Evolutionary conservation across 2,329 filamentous ascomycete genomes (phyloP).

Genomic region (Fusarium coicis): DNA sequence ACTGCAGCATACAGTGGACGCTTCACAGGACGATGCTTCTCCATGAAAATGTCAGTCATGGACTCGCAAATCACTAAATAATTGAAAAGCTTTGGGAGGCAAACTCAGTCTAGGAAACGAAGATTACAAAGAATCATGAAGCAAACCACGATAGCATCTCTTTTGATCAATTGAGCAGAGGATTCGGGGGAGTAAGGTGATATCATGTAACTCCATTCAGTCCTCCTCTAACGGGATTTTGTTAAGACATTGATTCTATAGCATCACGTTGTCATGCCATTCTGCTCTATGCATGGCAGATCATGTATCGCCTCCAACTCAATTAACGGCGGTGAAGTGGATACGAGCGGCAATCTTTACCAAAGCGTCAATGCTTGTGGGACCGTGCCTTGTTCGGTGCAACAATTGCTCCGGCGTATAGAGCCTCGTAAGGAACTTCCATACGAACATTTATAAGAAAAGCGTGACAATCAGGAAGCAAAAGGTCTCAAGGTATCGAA

Average conservation of each 20-base stretch:
- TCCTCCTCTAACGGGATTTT: not conserved
- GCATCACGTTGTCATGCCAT: not conserved
- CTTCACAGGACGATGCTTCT: not conserved
- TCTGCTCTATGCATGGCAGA: not conserved
- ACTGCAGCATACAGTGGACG: not conserved
- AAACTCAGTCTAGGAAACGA: not conserved
- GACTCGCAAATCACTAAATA: too few species aligned
- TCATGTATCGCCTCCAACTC: not conserved
- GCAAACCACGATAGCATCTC: too few species aligned
- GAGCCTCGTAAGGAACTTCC: not conserved
- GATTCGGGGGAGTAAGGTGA: fast-evolving
- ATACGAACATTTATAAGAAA: not conserved
- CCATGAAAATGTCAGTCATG: not conserved
- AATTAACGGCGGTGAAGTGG: not conserved
- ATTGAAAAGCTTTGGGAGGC: fast-evolving
- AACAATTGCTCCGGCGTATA: not conserved
- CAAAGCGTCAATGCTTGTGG: not conserved
- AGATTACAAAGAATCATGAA: not conserved
- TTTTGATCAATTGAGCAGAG: too few species aligned
- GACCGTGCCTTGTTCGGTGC: not conserved
- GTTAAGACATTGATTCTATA: fast-evolving
- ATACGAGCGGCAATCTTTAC: not conserved
- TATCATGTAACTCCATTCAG: fast-evolving
- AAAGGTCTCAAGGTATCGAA: not conserved
- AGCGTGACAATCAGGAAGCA: not conserved